Base-by-base conservation (phyloP, 768 basidiomycete genomes). In the Mycena latifolia region DNA sequence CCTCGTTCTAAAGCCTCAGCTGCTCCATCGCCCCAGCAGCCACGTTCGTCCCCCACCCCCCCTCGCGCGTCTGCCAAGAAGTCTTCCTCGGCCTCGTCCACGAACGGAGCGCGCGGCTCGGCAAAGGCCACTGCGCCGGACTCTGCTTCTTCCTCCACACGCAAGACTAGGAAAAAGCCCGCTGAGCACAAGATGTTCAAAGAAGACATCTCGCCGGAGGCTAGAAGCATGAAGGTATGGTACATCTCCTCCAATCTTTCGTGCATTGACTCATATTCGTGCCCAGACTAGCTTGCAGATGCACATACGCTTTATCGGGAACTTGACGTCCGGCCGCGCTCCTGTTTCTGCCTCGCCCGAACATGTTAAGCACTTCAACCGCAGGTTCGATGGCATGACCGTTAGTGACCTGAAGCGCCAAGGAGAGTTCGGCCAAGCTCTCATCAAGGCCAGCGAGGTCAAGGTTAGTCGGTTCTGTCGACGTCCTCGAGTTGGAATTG, bases 161-260 rank as follows among this genome's bases (percentile, higher is more conserved):
- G 25, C 24, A 50, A 50, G 48, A 27, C 5, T 10, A 29, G 6
- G 48, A 50, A 43, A 15, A 45, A 41, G 43, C 55, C 39, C 10
- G 55, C 33, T 41, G 55, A 57, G 39, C 43, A 45, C n/a, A 12
- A 57, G 43, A 45, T 43, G n/a, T 28, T 37, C 37, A 37, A 57
- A 28, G 17, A 25, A 43, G 24, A n/a, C 27, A 37, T 41, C 20
- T 8, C n/a, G 14, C 37, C 37, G 55, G 25, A 25, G 17, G 41
- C 39, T 20, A 20, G 33, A 39, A 39, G 24, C 22, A 7, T 57
- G 10, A 57, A 57, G 55, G 55, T 41, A 28, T 27, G 31, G 37
- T 27, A 43, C 28, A n/a, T n/a, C n/a, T 41, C 27, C n/a, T 43
- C 28, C 18, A 29, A 22, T 45, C 20, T 45, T 45, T 45, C 22